These are phyloP conservation scores for Trichoderma sp. DNA, from an alignment of 2,329 filamentous ascomycete genomes.

Conservation along the genomic window DNA sequence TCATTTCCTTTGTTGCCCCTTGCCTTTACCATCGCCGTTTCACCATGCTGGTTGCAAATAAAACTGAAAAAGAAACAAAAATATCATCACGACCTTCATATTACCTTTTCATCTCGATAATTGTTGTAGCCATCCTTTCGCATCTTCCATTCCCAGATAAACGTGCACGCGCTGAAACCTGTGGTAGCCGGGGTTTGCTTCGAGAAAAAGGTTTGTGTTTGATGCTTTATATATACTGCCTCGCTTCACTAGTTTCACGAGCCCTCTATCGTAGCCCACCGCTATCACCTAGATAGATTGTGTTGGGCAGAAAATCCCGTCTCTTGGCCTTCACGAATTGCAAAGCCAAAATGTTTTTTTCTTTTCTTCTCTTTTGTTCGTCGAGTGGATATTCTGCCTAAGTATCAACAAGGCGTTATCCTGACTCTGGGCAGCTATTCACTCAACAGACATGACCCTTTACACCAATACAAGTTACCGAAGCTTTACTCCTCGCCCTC, in stretches of 20 bases:
- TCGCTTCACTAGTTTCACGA: constrained; percentile 19
- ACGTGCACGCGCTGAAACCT: constrained; percentile 7
- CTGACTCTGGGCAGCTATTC: constrained; percentile 5
- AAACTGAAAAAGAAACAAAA: background rate
- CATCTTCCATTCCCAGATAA: background rate
- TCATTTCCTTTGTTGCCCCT: background rate
- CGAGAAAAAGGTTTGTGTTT: constrained; percentile 14
- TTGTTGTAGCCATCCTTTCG: background rate
- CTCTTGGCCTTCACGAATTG: constrained; percentile 16
- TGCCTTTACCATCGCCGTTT: background rate
- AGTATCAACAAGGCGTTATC: constrained; percentile 3
- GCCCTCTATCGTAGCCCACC: background rate
- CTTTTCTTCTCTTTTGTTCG: background rate
- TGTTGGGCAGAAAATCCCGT: background rate
- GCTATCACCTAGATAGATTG: constrained; percentile 5
- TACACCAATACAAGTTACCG: background rate
- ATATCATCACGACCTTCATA: background rate
- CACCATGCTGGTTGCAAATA: background rate
- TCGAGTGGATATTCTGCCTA: constrained; percentile 8
- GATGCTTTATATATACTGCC: constrained; percentile 22
- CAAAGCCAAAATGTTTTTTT: background rate
- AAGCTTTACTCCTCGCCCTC: constrained; percentile 25
- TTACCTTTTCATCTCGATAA: background rate
- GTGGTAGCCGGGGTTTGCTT: background rate
- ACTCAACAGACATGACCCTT: constrained; percentile 1